Conservation (phyloP, 768 basidiomycete genomes). For the Boletales sp. region DNA sequence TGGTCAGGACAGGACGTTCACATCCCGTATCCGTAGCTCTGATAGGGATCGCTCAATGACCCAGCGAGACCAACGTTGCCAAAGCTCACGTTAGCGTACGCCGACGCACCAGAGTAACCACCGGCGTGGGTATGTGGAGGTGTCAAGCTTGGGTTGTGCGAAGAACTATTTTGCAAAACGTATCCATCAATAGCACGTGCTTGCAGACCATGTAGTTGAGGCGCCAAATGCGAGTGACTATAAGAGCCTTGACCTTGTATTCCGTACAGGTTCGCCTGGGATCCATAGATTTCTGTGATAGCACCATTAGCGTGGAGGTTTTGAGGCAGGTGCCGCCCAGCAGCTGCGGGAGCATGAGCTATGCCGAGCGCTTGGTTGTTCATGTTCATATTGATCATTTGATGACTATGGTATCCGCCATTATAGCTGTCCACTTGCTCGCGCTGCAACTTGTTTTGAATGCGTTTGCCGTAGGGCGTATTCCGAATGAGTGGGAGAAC, state of each 20-base stretch:
- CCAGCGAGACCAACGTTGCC: constrained; percentile 45
- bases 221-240: constrained; percentile 50
- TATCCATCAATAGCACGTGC: constrained; percentile 78
- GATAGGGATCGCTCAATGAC: constrained; percentile 71
- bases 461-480: constrained; percentile 98
- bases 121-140: constrained; percentile 52
- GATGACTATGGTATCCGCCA: constrained; percentile 55
- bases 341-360: constrained; percentile 35
- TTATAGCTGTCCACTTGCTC: constrained; percentile 77
- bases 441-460: constrained; percentile 97
- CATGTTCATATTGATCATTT: constrained; percentile 59
- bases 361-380: constrained; percentile 54
- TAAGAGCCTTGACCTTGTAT: constrained; percentile 56
- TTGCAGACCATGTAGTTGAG: constrained; percentile 58
- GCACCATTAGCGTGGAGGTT: constrained; percentile 49
- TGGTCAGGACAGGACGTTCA: constrained; percentile 36
- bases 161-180: constrained; percentile 70
- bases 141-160: constrained; percentile 60
- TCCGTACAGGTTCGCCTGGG: constrained; percentile 60
- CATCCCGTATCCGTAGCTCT: constrained; percentile 79
- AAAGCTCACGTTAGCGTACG: constrained; percentile 53
- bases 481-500: constrained; percentile 97
- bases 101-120: constrained; percentile 55
- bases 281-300: constrained; percentile 62
- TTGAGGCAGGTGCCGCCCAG: constrained; percentile 56